Base-by-base conservation (phyloP, 202 grass and related monocot genomes). In the Carex arenaria region DNA sequence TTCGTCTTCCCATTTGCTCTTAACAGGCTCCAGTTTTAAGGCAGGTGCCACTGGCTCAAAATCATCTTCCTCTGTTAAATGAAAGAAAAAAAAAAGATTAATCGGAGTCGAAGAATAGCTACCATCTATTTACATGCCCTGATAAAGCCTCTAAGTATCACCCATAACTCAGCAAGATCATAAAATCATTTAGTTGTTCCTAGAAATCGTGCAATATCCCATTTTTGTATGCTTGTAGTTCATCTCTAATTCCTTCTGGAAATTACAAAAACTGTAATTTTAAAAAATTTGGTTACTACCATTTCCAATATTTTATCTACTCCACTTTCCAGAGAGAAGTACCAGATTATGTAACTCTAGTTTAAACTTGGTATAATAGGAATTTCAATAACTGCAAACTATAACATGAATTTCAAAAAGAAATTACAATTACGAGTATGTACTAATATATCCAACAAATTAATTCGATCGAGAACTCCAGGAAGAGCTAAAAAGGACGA, bases 1-100 rank as follows among this genome's bases (percentile, higher is more conserved):
- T 89, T 98, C 95, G 86, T 98, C 93, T 49, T 38, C 95, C 93
- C 95, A 98, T 67, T 89, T 84, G 77, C 38, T 92, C 75, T 98
- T 98, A 67, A 88, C 43, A 28, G 83, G 86, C 67, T 95, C 86
- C 5, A 7, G 82, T 85, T 87, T 80, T 43, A 85, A 70, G 85
- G 52, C 59, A 88, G 91, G 72, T 13, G 81, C 82, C 0, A 15
- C 80, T 10, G 95, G 93, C 62, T 89, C 77, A 87, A 95, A 98
- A 86, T 98, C 93, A 20, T 98, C 95, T 72, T 85, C 53, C 84
- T 97, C 94, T 97, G 87, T 31, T 82, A 54, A 72, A 82, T 5
- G 5, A 30, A 81, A 56, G 36, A 10, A 34, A 9, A 68, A 56
- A 40, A 43, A 45, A 45, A 45, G 5, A 40, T 57, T 19, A 77